Evolutionary conservation across 305 asterid genomes (phyloP), one percentile per base, ranked within the genome.

Genomic region (Withania somnifera): DNA sequence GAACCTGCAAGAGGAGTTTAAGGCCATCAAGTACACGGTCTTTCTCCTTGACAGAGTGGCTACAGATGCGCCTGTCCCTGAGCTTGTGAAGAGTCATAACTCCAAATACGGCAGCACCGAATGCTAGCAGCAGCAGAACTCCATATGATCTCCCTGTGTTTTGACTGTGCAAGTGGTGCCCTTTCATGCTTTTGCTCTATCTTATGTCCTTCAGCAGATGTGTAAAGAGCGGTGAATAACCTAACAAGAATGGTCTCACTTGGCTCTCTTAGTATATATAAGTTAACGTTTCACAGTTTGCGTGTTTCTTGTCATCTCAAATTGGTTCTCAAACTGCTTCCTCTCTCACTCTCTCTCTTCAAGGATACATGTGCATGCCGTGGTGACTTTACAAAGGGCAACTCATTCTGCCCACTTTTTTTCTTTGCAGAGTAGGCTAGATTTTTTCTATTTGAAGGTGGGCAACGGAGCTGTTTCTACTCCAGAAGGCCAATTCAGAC

Each of bases 1-100:
- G 24, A 11, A 89, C 98, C 98, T 90, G 96, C 86, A 94, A 75
- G 64, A 90, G 94, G 28, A 82, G 88, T 51, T 91, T 90, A 77
- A 94, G 93, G 64, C 91, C 80, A 77, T 81, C 63, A 54, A 93
- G 88, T 38, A 89, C 87, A 7, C 17, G 82, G 45, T 93, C 88
- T 84, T 87, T 94, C 40, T 91, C 87, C 47, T 87, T 85, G 83
- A 92, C 81, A 1, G 91, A 40, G 79, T 84, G 90, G 84, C 73
- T 81, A 87, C 89, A 84, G 83, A 86, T 54, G 42, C 92, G 89
- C 52, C 86, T 88, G 66, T 90, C 92, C 80, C 86, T 91, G 20
- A 89, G 85, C 86, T 87, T 88, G 57, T 94, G 94, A 54, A 90
- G 80, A 11, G 89, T 88, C 91, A 91, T 88, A 6, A 90, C 81